phyloP scores from a whole-genome alignment of 164 flowering plant genomes.

The Saururus chinensis region DNA sequence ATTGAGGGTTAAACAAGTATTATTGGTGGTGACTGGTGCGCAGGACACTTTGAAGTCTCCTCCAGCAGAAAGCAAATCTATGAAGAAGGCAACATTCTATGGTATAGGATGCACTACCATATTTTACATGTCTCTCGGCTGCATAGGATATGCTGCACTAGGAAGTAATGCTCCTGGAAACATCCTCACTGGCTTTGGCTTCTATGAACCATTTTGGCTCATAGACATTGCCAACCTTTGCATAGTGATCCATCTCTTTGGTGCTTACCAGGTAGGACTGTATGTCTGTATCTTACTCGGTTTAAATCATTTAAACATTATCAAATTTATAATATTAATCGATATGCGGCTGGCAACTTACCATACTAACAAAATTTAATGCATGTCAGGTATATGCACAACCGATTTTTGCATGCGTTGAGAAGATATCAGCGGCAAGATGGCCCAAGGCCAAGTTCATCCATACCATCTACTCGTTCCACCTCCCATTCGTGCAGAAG shows the following conservation, averaged over 20 bases:
- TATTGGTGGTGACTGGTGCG: neutral
- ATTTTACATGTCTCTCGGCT: constrained; percentile 18
- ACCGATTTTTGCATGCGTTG: constrained; percentile 5
- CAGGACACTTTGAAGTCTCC: constrained; percentile 25
- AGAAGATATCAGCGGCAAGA: neutral
- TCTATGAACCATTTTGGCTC: constrained; percentile 24
- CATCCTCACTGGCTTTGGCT: constrained; percentile 19
- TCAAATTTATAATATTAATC: too few species aligned
- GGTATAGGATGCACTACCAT: constrained; percentile 12
- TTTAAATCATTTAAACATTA: too few species aligned
- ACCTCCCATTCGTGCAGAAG: constrained; percentile 1
- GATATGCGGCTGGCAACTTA: too few species aligned
- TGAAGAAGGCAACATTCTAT: constrained; percentile 20
- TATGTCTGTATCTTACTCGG: too few species aligned
- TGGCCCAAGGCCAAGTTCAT: constrained; percentile 7
- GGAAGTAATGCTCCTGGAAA: constrained; percentile 25
- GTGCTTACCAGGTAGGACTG: constrained; percentile 9
- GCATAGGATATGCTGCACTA: constrained; percentile 23
- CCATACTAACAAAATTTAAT: neutral
- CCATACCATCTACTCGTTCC: constrained; percentile 1
- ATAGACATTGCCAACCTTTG: constrained; percentile 19
- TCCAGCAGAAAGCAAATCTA: constrained; percentile 21
- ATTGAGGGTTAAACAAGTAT: neutral
- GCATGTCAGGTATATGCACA: constrained; percentile 1
- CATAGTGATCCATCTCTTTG: constrained; percentile 19